These are phyloP conservation scores for Diddensiella transvaalensis DNA, from an alignment of 805 yeast genomes.

Conservation along the genomic window DNA sequence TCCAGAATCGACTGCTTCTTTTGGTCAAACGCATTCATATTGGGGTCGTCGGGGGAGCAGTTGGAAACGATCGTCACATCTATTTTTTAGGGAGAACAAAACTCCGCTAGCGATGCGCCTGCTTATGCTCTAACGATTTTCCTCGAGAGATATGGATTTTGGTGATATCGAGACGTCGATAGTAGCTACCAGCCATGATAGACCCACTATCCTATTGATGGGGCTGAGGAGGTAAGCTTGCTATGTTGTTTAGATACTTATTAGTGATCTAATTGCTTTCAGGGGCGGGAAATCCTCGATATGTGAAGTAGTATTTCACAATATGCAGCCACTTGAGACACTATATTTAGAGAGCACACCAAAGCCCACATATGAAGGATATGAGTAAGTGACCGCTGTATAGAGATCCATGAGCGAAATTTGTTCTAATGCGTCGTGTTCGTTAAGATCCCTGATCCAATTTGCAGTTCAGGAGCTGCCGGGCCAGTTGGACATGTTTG, in stretches of 20 bases:
- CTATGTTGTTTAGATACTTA: background rate
- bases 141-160: constrained; percentile 6
- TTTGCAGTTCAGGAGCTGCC: constrained; percentile 91
- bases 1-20: constrained; percentile 53
- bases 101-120: no score
- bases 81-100: no score
- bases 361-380: constrained; percentile 80
- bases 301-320: constrained; percentile 91
- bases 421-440: background rate
- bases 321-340: constrained; percentile 94
- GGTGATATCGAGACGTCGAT: constrained; percentile 19
- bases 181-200: constrained; percentile 17
- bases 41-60: background rate
- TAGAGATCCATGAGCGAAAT: background rate
- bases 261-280: background rate
- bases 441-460: constrained; percentile 65
- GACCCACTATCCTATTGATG: constrained; percentile 81
- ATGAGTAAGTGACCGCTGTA: constrained; percentile 36
- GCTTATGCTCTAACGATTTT: background rate
- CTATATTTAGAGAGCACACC: constrained; percentile 85
- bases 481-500: constrained; percentile 86
- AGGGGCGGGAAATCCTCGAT: constrained; percentile 85
- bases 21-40: constrained; percentile 53
- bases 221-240: constrained; percentile 63
- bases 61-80: no score